Evolutionary conservation across 768 basidiomycete species (phyloP).

Genomic region (Amanita exitialis): DNA sequence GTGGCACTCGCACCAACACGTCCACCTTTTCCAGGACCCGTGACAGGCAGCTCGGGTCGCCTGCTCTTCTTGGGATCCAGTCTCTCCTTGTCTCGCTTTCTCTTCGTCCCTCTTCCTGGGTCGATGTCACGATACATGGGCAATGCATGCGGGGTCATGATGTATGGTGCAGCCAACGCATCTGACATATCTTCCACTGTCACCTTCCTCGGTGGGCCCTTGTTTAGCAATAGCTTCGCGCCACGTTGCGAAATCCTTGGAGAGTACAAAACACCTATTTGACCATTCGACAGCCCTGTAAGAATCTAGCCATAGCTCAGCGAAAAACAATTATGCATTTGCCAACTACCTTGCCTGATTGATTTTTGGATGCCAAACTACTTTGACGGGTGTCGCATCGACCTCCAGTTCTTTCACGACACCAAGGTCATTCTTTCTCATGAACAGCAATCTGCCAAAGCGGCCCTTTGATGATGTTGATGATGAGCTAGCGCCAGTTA

Average conservation of each 20-base stretch:
- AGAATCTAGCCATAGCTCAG: slow-evolving; percentile 51
- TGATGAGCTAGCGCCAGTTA: slow-evolving; percentile 72
- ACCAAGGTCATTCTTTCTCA: slow-evolving; percentile 62
- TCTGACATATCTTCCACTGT: slow-evolving; percentile 86
- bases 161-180: slow-evolving; percentile 75
- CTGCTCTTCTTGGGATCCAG: slow-evolving; percentile 86
- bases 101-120: slow-evolving; percentile 65
- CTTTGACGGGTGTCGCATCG: slow-evolving; percentile 77
- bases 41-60: slow-evolving; percentile 87
- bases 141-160: slow-evolving; percentile 85
- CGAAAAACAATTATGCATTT: slow-evolving; percentile 6
- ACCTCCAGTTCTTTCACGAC: slow-evolving; percentile 58
- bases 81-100: slow-evolving; percentile 84
- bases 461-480: slow-evolving; percentile 56
- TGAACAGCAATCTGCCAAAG: slow-evolving; percentile 62
- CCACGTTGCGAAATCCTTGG: slow-evolving; percentile 85
- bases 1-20: slow-evolving; percentile 95
- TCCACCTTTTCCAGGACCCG: slow-evolving; percentile 88
- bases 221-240: slow-evolving; percentile 80
- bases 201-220: slow-evolving; percentile 75
- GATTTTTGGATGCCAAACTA: slow-evolving; percentile 94
- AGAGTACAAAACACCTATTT: slow-evolving; percentile 87
- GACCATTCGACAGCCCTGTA: slow-evolving; percentile 78
- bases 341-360: slow-evolving; percentile 64
- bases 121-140: slow-evolving; percentile 88